Evolutionary conservation across 2,329 filamentous ascomycete genomes (phyloP).

Genomic region (Neurospora crassa): DNA sequence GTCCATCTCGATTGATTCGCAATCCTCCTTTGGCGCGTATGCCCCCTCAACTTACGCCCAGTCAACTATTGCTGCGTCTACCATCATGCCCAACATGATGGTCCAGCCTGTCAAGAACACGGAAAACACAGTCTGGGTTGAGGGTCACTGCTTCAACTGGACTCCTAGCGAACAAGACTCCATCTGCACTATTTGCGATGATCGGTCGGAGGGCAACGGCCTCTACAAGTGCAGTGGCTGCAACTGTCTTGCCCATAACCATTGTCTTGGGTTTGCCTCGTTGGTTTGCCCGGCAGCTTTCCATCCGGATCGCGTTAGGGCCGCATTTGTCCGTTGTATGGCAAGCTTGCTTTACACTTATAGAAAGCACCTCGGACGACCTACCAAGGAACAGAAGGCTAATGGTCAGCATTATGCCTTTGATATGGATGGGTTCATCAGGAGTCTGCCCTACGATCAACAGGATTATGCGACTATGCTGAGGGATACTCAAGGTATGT

Average conservation of each 20-base stretch:
- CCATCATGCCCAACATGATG: constrained; percentile 77
- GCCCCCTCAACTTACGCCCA: constrained; percentile 77
- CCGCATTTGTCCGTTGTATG: constrained; percentile 54
- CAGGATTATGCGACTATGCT: constrained; percentile 56
- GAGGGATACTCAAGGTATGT: constrained; percentile 56
- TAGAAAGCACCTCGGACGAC: constrained; percentile 51
- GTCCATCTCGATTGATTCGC: constrained; percentile 50
- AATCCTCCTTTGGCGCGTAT: constrained; percentile 65
- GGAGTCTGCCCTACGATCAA: constrained; percentile 54
- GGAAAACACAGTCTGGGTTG: constrained; percentile 72
- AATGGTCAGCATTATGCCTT: constrained; percentile 53
- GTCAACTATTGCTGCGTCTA: constrained; percentile 77
- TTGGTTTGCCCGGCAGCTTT: constrained; percentile 56
- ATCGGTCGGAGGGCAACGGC: constrained; percentile 61
- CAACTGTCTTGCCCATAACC: constrained; percentile 43
- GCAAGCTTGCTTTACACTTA: constrained; percentile 60
- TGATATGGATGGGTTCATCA: constrained; percentile 56
- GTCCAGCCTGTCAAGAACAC: constrained; percentile 71
- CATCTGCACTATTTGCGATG: constrained; percentile 66
- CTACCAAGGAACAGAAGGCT: constrained; percentile 49
- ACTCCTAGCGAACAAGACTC: constrained; percentile 47
- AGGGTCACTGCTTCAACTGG: constrained; percentile 73
- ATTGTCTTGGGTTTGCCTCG: constrained; percentile 52
- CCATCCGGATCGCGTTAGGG: constrained; percentile 50
- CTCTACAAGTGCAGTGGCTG: constrained; percentile 67